Base-by-base conservation (phyloP, 2,329 filamentous ascomycete species). In the Penicillium polonicum region DNA sequence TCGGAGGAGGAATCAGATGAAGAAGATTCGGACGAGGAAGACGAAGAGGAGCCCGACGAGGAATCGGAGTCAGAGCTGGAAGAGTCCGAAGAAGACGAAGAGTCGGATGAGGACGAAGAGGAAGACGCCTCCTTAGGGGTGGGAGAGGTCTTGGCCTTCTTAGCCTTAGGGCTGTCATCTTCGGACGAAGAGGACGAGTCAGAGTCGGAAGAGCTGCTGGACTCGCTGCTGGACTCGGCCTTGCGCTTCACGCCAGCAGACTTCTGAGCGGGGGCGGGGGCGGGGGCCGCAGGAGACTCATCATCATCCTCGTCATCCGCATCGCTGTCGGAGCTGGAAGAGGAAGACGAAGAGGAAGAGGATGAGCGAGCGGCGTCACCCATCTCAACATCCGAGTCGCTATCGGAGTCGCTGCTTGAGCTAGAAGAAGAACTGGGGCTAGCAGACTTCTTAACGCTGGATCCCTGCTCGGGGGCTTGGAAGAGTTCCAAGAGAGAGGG, bases 161-260 rank as follows among this genome's bases (percentile, higher is more conserved):
- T 87, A 27, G 74, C 63, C 59, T 77, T 77, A 4, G 79, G 82
- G 35, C 74, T 75, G 57, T 81, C 77, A 41, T 77, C 77, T 39
- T 81, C 79, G 9, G 77, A 80, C 48, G 76, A 75, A 17, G 76
- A 77, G 33, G 75, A 74, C 12, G 76, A 77, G 53, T 73, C 74
- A 2, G 78, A 75, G 56, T 52, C 39, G 39, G 68, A 70, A 12
- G 70, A 72, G 39, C 73, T 79, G 62, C 72, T 77, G 10, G 74
- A 73, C 51, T 75, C 73, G 15, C 73, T 79, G 62, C 72, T 77
- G 10, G 74, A 73, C 49, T 75, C 73, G 8, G 83, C 83, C 76
- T 88, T 88, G 57, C 85, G 82, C 74, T 88, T 88, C 58, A 83
- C 68, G 2, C 75, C 75, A 31, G 82, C 81, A 9, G 66, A 49